Base-by-base conservation (phyloP, 495 filamentous ascomycete species). In the Thermochaetoides thermophila region DNA sequence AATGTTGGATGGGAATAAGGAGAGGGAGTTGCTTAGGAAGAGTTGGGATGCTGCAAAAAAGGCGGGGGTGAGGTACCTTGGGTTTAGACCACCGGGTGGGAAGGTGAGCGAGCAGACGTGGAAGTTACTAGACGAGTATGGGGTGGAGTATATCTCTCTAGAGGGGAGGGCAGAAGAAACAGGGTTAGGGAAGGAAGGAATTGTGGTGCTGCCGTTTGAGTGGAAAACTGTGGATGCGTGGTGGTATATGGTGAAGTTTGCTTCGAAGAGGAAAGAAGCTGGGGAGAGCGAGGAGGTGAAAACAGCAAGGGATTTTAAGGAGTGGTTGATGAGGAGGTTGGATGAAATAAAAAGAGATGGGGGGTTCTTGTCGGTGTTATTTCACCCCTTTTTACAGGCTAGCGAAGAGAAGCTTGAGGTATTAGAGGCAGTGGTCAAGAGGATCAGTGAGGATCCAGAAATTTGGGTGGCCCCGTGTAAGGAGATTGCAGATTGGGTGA, bases 181-280 rank as follows among this genome's bases (percentile, higher is more conserved):
- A 5, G 48, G 48, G 18, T 13, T 52, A 5, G 37, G 40, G 9
- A 19, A 16, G 12, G 35, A 46, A 3, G 45, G 42, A 8, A 24
- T 55, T 10, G 48, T 45, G 15, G 39, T 55, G 33, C 30, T 57
- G 26, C 52, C 54, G 1, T 56, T 57, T 38, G 46, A 51, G 31
- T 55, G 49, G 54, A 34, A 9, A 12, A 42, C 43, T 4, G 49
- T 55, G 27, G 54, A 57, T 35, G 54, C 52, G 2, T 49, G 49
- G 29, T 57, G 48, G 35, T 57, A 57, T 26, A 57, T 55, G 54
- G 52, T 49, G 11, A 50, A 51, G 37, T 53, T 53, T 24, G 29
- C 29, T 1, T 38, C 24, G 10, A 42, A 49, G 10, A 27, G 50
- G 15, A 30, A 31, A 25, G 30, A 31, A 1, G 21, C 44, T 17